These are phyloP conservation scores for Colletotrichum spinosum DNA, from an alignment of 2,329 filamentous ascomycete genomes.

Conservation along the genomic window DNA sequence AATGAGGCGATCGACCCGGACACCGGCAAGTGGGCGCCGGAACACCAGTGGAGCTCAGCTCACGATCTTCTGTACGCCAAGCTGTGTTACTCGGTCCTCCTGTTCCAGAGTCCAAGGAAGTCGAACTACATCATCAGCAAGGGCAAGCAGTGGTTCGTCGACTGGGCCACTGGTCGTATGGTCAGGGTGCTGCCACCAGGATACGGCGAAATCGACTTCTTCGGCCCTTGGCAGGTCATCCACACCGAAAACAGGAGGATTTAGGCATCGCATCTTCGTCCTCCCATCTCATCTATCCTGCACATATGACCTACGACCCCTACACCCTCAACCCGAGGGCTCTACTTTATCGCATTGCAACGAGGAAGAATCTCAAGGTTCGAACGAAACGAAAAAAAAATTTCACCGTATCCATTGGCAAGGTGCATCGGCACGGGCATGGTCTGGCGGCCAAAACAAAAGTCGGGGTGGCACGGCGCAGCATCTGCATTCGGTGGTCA, in stretches of 20 bases:
- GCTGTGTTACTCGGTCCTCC: conserved; percentile 68
- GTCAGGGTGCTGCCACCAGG: conserved; percentile 64
- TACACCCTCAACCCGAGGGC: conserved; percentile 13
- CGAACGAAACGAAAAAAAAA: conserved; percentile 24
- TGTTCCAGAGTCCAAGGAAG: conserved; percentile 68
- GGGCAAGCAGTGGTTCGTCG: conserved; percentile 69
- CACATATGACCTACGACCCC: conserved; percentile 29
- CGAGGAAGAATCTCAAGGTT: conserved; percentile 35
- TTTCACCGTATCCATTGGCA: conserved; percentile 12
- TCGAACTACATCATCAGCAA: conserved; percentile 68
- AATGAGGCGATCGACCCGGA: conserved; percentile 59
- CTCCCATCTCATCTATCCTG: conserved; percentile 7
- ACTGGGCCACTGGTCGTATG: conserved; percentile 69
- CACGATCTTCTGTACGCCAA: conserved; percentile 71
- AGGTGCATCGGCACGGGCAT: not conserved
- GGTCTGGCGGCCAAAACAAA: conserved; percentile 32
- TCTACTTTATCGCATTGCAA: conserved; percentile 27
- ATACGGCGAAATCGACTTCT: conserved; percentile 64
- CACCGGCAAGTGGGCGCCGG: conserved; percentile 68
- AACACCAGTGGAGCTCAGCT: conserved; percentile 64
- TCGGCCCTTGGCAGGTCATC: conserved; percentile 62
- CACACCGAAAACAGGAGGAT: conserved; percentile 62
- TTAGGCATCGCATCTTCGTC: conserved; percentile 40
- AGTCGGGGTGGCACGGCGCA: conserved; percentile 26
- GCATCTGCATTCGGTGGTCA: conserved; percentile 27